Conservation (phyloP, 2,329 filamentous ascomycete species). For the Aspergillus luchuensis region DNA sequence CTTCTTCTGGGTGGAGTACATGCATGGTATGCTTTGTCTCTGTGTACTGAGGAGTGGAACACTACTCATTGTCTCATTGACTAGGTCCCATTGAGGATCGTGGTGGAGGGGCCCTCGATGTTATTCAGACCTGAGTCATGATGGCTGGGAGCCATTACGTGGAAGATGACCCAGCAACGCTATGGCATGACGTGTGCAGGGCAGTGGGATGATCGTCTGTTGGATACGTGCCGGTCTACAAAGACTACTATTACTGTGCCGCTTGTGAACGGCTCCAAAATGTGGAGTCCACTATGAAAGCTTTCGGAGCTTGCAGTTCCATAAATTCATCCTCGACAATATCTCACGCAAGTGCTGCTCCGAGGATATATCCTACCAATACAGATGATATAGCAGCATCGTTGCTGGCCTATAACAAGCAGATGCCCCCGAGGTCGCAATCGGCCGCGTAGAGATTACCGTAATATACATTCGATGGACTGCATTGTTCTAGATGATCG, state of each 20-base stretch:
- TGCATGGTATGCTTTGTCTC: too few relatives aligned
- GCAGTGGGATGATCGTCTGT: too few relatives aligned
- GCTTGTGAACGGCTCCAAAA: background rate
- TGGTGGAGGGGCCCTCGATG: too few relatives aligned
- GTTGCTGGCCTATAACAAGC: background rate
- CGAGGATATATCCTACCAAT: background rate
- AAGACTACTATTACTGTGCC: background rate
- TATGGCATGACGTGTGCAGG: background rate
- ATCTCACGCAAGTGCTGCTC: background rate
- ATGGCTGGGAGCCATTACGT: background rate
- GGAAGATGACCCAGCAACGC: background rate
- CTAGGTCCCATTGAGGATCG: too few relatives aligned
- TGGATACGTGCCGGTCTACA: too few relatives aligned
- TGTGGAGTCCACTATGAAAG: background rate
- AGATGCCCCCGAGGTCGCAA: background rate
- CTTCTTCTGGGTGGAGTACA: too few relatives aligned
- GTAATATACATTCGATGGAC: constrained; percentile 32
- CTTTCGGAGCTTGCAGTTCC: background rate
- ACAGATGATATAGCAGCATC: background rate
- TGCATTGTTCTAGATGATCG: constrained; percentile 30
- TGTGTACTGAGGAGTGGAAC: too few relatives aligned
- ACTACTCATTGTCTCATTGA: too few relatives aligned
- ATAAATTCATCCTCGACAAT: background rate
- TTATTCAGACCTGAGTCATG: too few relatives aligned
- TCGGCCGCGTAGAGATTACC: background rate